Base-by-base conservation (phyloP, 768 basidiomycete genomes). In the Tulasnella sp. region DNA sequence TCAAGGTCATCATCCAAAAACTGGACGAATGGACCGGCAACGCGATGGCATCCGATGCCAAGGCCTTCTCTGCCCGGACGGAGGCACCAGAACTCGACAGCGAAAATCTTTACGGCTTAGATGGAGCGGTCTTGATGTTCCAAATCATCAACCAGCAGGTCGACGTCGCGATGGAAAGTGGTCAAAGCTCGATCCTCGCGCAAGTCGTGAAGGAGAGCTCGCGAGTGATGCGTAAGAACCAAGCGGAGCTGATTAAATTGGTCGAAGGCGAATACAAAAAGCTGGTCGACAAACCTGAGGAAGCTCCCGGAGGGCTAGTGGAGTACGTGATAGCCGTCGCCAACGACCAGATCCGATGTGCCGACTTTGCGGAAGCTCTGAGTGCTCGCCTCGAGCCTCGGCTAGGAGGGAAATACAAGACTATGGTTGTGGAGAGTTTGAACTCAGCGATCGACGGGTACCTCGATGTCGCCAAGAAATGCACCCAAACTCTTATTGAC, bases 381-480 rank as follows among this genome's bases (percentile, higher is more conserved):
- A 86, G 92, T 29, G 88, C 84, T 11, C 89, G 96, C 35, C 82
- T 98, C 32, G 96, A 98, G 81, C 88, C 91, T 1, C 86, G 98
- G 64, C 95, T 98, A 5, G 94, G 91, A 9, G 90, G 91, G 77
- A 98, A 98, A 81, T 98, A 98, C 80, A 84, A 90, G 59, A 84
- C 82, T 16, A 84, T 86, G 5, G 96, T 98, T 77, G 89, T 86
- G 75, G 93, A 94, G 77, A 86, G 88, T 59, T 83, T 98, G 67
- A 98, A 97, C 82, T 91, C 96, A 75, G 95, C 95, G 39, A 98
- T 98, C 76, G 96, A 99, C 78, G 97, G 97, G 3, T 98, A 95
- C 80, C 86, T 98, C 75, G 97, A 99, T 80, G 94, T 98, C 42
- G 95, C 95, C 68, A 98, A 98, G 84, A 93, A 92, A 79, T 98